Base-by-base conservation (phyloP, 768 basidiomycete genomes). In the Lentinula aciculospora region DNA sequence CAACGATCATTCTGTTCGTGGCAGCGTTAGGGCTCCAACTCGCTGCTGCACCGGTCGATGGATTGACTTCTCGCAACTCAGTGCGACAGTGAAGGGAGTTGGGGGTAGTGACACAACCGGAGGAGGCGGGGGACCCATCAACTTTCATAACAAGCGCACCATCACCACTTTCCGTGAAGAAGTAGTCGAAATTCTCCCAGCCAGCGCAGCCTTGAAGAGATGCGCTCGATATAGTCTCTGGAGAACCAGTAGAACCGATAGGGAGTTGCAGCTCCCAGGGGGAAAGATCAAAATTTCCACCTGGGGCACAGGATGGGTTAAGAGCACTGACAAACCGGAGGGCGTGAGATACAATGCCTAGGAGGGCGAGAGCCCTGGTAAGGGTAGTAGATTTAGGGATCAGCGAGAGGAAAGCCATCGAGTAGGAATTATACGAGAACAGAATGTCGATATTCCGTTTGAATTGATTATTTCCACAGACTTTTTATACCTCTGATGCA, bases 1-100 rank as follows among this genome's bases (percentile, higher is more conserved):
- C 23, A 13, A 53, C 51, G 31, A 25, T 32, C 17, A 53, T 25
- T 13, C 51, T 25, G 36, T 53, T 53, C 21, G 51, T 53, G 19
- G 51, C 51, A 39, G 51, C 51, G 32, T 53, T 53, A 7, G 51
- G 51, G 23, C 34, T 36, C 51, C 51, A 53, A 23, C 51, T 53
- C 4, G 51, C 31, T 53, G 51, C 29, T n/a, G 21, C 19, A 7
- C 51, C 51, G 34, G 51, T 53, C 12, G 51, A 36, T 12, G 51
- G 51, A 53, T 53, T 23, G 13, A 36, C 34, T n/a, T 53, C 51
- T 10, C 51, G 51, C 4, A 53, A 15, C 23, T 53, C 51, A 5
- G 51, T 53, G 8, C 51, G 51, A 2, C 51, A 53, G 34, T 53
- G 51, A 21, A 39, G 34, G 13, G 51, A 53, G 23, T 53, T 53